A percentile compares a stretch with the other conserved stretches of the same genome.
Evolutionary conservation across 192 early-diverging fungal genomes (phyloP).

Genomic region (Linnemannia hyalina): DNA sequence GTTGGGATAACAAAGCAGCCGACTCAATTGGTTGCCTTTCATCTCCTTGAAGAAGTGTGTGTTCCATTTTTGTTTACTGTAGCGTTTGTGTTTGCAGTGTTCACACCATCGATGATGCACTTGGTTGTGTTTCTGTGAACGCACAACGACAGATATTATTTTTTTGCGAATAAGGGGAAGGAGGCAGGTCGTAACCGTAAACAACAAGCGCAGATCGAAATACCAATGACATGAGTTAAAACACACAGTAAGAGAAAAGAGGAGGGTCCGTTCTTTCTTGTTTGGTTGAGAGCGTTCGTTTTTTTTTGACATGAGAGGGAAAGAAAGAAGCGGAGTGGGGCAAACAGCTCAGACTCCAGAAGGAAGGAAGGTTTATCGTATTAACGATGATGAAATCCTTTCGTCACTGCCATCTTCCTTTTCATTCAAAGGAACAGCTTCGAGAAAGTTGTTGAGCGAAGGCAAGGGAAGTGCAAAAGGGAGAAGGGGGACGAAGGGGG

Average conservation of each 20-base stretch:
- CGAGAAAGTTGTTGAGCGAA: not conserved
- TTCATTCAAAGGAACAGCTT: not conserved
- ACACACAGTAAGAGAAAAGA: not conserved
- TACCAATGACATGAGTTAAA: constrained; percentile 4
- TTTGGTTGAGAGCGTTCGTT: constrained; percentile 7
- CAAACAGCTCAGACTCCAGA: not conserved
- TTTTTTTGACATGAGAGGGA: not conserved
- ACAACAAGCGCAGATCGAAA: not conserved
- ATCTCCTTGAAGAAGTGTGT: not conserved
- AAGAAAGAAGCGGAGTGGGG: not conserved
- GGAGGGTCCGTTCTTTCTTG: not conserved
- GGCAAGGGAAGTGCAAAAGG: too few species aligned
- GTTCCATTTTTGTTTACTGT: too few species aligned
- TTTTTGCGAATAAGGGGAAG: not conserved
- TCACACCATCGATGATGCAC: constrained; percentile 2
- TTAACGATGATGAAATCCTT: not conserved
- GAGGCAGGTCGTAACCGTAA: not conserved
- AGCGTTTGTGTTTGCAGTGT: not conserved
- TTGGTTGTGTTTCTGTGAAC: not conserved
- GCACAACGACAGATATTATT: not conserved
- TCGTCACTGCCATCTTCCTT: not conserved
- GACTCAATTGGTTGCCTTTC: not conserved
- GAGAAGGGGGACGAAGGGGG: not conserved
- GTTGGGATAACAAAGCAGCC: not conserved
- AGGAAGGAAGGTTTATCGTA: not conserved